A percentile compares a stretch with the other conserved stretches of the same genome.
Evolutionary conservation across 306 rosid genomes (phyloP).

Genomic region (Senna tora): DNA sequence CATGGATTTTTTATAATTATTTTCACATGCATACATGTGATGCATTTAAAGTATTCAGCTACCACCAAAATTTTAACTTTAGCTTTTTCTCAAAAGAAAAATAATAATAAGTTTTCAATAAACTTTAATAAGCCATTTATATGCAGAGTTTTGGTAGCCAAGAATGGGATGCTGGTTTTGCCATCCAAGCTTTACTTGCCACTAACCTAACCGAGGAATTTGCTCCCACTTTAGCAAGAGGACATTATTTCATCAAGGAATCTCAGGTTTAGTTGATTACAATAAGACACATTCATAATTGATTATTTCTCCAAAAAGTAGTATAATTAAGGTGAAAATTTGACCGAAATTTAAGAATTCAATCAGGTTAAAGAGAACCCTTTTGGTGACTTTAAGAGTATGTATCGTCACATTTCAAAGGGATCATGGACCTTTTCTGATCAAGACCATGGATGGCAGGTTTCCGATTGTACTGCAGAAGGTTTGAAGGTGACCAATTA

Average conservation of each 20-base stretch:
- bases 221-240: conserved; percentile 52
- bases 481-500: conserved; percentile 58
- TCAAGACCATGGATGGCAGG: conserved; percentile 88
- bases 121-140: background rate
- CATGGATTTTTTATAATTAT: background rate
- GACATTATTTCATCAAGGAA: conserved; percentile 66
- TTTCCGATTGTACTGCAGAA: conserved; percentile 85
- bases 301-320: no score
- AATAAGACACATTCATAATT: background rate
- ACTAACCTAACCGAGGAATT: conserved; percentile 54
- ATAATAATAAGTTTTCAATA: background rate
- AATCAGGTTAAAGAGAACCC: conserved; percentile 62
- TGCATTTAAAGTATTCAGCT: background rate
- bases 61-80: background rate
- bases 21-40: background rate
- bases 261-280: conserved; percentile 54
- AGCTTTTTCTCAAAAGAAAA: background rate
- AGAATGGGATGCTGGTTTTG: conserved; percentile 66
- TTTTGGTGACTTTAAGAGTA: conserved; percentile 59
- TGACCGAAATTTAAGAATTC: background rate
- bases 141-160: conserved; percentile 75
- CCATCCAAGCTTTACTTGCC: conserved; percentile 72
- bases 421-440: conserved; percentile 89
- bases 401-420: conserved; percentile 78
- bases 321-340: no score